Percentiles rank a stretch among this genome's conserved stretches.
phyloP scores from a whole-genome alignment of 805 yeast genomes.

The Tetrapisispora taiwanensis region DNA sequence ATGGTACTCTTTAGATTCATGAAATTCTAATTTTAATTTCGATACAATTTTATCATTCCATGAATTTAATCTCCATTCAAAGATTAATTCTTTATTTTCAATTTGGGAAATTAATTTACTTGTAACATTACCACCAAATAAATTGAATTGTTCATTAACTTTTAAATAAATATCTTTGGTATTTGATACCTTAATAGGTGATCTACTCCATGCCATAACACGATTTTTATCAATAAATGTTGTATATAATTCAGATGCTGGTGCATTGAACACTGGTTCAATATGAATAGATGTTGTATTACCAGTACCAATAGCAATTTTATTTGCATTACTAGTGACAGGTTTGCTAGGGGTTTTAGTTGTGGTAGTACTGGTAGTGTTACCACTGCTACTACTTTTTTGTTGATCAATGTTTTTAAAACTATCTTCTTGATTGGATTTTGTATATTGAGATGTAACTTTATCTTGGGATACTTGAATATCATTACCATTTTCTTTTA shows the following conservation, averaged over 20 bases:
- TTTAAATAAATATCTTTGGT: conserved; percentile 37
- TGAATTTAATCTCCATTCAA: conserved; percentile 78
- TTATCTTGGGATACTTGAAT: conserved; percentile 73
- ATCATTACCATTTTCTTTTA: conserved; percentile 67
- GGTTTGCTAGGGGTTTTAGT: background rate
- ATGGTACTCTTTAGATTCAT: conserved; percentile 55
- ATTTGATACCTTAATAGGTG: conserved; percentile 42
- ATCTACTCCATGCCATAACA: conserved; percentile 85
- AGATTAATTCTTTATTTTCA: conserved; percentile 47
- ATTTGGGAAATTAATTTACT: conserved; percentile 54
- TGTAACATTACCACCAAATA: conserved; percentile 81
- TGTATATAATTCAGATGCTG: conserved; percentile 74
- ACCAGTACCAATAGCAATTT: conserved; percentile 11
- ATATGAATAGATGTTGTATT: conserved; percentile 74
- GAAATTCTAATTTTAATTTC: conserved; percentile 50
- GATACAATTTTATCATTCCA: conserved; percentile 88
- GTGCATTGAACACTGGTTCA: conserved; percentile 72
- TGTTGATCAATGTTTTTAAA: no score
- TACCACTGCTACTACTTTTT: conserved; percentile 5
- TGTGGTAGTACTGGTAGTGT: conserved; percentile 7
- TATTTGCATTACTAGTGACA: background rate
- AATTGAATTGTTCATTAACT: conserved; percentile 46
- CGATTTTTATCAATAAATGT: conserved; percentile 70
- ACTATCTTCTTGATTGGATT: conserved; percentile 35
- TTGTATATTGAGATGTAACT: conserved; percentile 47